Conservation (phyloP, 2,329 filamentous ascomycete species). For the Trichoderma hamatum region DNA sequence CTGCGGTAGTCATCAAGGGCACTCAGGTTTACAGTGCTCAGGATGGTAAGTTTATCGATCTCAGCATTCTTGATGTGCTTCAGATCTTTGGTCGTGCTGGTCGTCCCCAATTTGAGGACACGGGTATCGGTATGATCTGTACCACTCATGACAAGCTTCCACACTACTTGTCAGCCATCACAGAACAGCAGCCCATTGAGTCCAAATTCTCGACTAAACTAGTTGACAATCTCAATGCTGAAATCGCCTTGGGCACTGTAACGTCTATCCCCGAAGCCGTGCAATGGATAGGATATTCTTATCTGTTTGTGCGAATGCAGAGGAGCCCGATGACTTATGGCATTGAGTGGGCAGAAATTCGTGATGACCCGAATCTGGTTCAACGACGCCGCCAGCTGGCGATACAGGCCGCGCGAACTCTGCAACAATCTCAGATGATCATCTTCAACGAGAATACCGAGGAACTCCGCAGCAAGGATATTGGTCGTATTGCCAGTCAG, state of each 20-base stretch:
- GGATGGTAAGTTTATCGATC: constrained; percentile 93
- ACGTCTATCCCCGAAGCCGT: constrained; percentile 92
- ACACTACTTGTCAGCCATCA: constrained; percentile 91
- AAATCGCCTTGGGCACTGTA: constrained; percentile 90
- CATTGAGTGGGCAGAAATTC: constrained; percentile 90
- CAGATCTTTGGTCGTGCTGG: constrained; percentile 99
- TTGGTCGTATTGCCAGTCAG: constrained; percentile 95
- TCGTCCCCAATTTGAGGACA: constrained; percentile 96
- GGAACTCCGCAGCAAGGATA: constrained; percentile 89
- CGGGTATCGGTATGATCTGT: constrained; percentile 96
- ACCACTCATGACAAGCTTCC: constrained; percentile 91
- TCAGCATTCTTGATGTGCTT: constrained; percentile 93
- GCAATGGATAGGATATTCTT: constrained; percentile 97
- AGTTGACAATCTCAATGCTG: constrained; percentile 95
- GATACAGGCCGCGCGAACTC: constrained; percentile 81
- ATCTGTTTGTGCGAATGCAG: constrained; percentile 95
- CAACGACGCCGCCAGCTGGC: constrained; percentile 83
- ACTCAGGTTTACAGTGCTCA: constrained; percentile 96
- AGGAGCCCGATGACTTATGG: constrained; percentile 89
- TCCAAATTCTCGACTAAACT: constrained; percentile 93
- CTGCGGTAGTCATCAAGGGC: constrained; percentile 96
- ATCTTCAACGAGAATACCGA: constrained; percentile 96
- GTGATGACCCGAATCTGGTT: constrained; percentile 85
- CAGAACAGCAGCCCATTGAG: constrained; percentile 94
- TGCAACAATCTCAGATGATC: constrained; percentile 97